These are phyloP conservation scores for Laguncularia racemosa DNA, from an alignment of 345 rosid genomes.

Conservation along the genomic window DNA sequence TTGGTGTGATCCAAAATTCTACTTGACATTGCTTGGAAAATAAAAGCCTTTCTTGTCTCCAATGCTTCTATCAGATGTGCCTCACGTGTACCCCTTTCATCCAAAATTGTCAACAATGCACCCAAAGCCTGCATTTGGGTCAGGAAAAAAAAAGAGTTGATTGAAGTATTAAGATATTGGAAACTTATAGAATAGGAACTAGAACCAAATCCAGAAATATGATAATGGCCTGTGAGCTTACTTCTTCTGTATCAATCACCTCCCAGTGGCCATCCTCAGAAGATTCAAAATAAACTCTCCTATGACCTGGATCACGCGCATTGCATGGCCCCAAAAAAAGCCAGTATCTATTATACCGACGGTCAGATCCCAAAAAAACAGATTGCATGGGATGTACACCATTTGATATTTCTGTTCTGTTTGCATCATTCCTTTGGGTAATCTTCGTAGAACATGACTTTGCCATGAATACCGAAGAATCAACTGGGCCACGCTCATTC, in stretches of 20 bases:
- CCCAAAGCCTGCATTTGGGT: slow-evolving; percentile 57
- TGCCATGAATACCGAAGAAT: slow-evolving; percentile 45
- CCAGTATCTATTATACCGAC: slow-evolving; percentile 95
- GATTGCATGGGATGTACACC: slow-evolving; percentile 77
- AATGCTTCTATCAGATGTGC: slow-evolving; percentile 74
- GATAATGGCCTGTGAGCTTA: slow-evolving; percentile 15
- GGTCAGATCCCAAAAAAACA: slow-evolving; percentile 88
- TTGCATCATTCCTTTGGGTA: slow-evolving; percentile 21
- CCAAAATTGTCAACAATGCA: slow-evolving; percentile 68
- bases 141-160: slow-evolving; percentile 6
- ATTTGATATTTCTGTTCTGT: slow-evolving; percentile 24
- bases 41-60: slow-evolving; percentile 65
- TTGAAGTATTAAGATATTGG: background rate
- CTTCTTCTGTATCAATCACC: slow-evolving; percentile 83
- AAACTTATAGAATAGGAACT: slow-evolving; percentile 1
- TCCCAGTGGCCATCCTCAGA: slow-evolving; percentile 99
- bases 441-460: slow-evolving; percentile 23
- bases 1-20: slow-evolving; percentile 17
- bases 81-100: slow-evolving; percentile 81
- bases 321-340: slow-evolving; percentile 96
- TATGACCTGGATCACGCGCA: slow-evolving; percentile 82
- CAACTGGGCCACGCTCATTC: slow-evolving; percentile 49
- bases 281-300: slow-evolving; percentile 90
- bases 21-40: slow-evolving; percentile 64
- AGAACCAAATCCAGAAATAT: background rate